Evolutionary conservation across 805 yeast genomes (phyloP), one percentile per base, ranked within the genome.

Genomic region (Spathaspora arborariae): DNA sequence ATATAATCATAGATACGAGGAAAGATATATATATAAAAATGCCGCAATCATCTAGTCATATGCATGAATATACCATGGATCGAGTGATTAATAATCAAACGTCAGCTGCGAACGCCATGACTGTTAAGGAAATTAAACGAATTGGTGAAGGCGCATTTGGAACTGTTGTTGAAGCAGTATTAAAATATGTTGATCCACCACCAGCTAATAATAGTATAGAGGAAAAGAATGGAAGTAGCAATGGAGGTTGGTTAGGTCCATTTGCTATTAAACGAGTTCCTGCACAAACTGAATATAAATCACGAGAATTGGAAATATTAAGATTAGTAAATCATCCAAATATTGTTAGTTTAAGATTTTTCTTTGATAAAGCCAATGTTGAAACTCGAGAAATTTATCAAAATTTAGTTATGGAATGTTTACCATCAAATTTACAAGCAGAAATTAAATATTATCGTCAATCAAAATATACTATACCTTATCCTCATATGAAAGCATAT

Each of bases 101-200:
- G 2, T 75, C 76, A 39, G 62, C 65, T 11, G 66, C 77, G 5
- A 71, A 74, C 54, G 79, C 81, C 45, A 86, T 86, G 92, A 67
- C 80, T 30, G 78, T 87, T 19, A 79, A 76, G 53, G 92, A 87
- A 57, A 80, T 82, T 59, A 82, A 82, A 48, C 80, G 81, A 57
- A 84, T 87, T 44, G 95, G 95, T 9, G 88, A 86, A 64, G 95
- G 95, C 37, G 94, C 94, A 4, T 87, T 87, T 59, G 95, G 95
- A 34, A 85, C 88, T 2, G 95, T 87, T 8, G 83, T 84, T 11
- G 90, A 85, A 59, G 92, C 94, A 1, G 79, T 80, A 52, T 67
- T 72, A 41, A 62, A 62, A 46, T 56, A 60, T 66, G 45, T 70
- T 60, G 61, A 58, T 34, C 37, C 24, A 36, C n/a, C n/a, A n/a